Percentiles rank a stretch among this genome's conserved stretches.
Evolutionary conservation across 75 land plant species (phyloP).

Genomic region (Picea glauca): DNA sequence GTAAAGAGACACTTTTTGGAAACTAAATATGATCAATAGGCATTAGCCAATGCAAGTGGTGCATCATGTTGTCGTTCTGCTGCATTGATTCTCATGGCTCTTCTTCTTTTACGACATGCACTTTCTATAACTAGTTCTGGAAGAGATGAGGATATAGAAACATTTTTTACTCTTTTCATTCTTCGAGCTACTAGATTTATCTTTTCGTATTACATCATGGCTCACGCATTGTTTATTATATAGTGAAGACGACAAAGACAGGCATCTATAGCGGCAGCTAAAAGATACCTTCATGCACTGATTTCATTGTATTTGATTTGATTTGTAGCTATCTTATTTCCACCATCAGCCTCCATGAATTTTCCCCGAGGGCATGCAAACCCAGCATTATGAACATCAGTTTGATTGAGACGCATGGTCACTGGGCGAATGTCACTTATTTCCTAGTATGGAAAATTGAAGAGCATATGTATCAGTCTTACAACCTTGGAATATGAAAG

Average conservation of each 20-base stretch:
- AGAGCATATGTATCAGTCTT: too few species aligned
- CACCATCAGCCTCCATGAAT: too few species aligned
- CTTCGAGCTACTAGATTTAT: slow-evolving; percentile 39
- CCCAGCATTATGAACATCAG: too few species aligned
- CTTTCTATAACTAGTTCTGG: slow-evolving; percentile 7
- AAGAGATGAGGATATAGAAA: background rate
- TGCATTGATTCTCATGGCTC: slow-evolving; percentile 21
- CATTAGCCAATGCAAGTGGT: slow-evolving; percentile 10
- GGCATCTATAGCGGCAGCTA: slow-evolving; percentile 59
- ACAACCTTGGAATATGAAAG: too few species aligned
- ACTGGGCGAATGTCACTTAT: too few species aligned
- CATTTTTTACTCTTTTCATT: slow-evolving; percentile 33
- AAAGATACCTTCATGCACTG: slow-evolving; percentile 34
- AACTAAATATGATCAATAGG: too few species aligned
- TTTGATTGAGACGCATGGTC: too few species aligned
- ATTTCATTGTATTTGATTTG: too few species aligned
- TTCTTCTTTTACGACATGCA: slow-evolving; percentile 18
- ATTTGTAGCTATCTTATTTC: too few species aligned
- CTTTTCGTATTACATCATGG: slow-evolving; percentile 29
- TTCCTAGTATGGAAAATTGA: too few species aligned
- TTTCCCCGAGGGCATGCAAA: too few species aligned
- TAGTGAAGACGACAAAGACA: slow-evolving; percentile 39
- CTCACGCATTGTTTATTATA: slow-evolving; percentile 1
- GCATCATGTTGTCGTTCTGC: slow-evolving; percentile 57
- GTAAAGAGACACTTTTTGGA: slow-evolving; percentile 26